phyloP scores from a whole-genome alignment of 257 asterid genomes.

The Solanum paucissectum region DNA sequence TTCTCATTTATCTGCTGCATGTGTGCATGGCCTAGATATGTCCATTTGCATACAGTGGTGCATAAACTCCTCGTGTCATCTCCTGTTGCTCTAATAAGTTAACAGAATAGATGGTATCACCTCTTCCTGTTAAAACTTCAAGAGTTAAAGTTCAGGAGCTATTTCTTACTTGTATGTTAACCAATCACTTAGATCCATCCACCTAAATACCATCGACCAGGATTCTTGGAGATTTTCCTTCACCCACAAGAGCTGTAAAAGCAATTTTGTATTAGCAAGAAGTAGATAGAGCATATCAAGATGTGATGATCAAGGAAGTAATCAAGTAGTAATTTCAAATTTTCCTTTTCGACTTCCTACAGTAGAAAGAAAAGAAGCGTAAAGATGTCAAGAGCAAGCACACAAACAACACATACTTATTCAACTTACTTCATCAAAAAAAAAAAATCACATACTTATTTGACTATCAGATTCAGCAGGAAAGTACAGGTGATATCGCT shows the following conservation, averaged over 20 bases:
- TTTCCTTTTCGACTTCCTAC: not conserved
- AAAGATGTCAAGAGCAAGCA: not conserved
- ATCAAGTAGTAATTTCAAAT: not conserved
- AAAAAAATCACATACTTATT: not conserved
- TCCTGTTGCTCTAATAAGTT: slow-evolving; percentile 74
- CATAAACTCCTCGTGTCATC: slow-evolving; percentile 97
- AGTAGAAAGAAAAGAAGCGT: not conserved
- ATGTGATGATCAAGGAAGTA: not conserved
- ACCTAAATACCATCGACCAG: slow-evolving; percentile 87
- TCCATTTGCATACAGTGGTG: slow-evolving; percentile 98
- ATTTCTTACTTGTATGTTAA: slow-evolving; percentile 63
- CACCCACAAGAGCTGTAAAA: slow-evolving; percentile 88
- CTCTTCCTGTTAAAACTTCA: not conserved
- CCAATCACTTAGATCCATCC: slow-evolving; percentile 99
- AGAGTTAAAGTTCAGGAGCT: not conserved
- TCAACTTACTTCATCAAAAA: not conserved
- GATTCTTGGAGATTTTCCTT: slow-evolving; percentile 85
- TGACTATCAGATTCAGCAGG: not conserved
- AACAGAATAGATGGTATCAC: not conserved
- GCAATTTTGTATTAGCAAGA: slow-evolving; percentile 13
- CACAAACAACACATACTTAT: not conserved
- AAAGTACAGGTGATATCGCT: not conserved
- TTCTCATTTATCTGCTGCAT: slow-evolving; percentile 69
- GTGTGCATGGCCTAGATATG: slow-evolving; percentile 96
- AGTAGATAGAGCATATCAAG: slow-evolving; percentile 3